These are phyloP conservation scores for Fibroporia radiculosa DNA, from an alignment of 768 basidiomycete genomes.

Conservation along the genomic window DNA sequence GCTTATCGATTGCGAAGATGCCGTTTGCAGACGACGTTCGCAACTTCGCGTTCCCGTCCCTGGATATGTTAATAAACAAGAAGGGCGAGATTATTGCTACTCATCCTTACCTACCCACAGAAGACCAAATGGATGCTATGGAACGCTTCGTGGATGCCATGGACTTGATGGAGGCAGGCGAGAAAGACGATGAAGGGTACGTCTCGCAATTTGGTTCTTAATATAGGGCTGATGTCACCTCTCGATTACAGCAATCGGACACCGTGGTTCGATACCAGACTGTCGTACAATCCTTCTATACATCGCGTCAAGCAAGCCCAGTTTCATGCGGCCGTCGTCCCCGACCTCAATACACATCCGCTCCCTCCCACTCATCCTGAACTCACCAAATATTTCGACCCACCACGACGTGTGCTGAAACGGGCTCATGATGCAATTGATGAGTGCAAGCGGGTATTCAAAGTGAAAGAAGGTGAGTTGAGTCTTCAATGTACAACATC, in stretches of 20 bases:
- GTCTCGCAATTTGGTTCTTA: too few relatives aligned
- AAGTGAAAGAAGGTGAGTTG: conserved; percentile 65
- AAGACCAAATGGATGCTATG: conserved; percentile 76
- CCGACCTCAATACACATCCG: conserved; percentile 66
- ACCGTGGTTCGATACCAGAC: conserved; percentile 71
- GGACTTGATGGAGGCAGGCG: conserved; percentile 76
- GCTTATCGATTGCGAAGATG: conserved; percentile 42
- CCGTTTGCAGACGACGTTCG: conserved; percentile 94
- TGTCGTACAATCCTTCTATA: conserved; percentile 83
- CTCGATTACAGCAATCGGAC: conserved; percentile 36
- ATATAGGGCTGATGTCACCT: too few relatives aligned
- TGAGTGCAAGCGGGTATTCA: conserved; percentile 57
- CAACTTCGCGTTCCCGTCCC: conserved; percentile 78
- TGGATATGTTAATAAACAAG: conserved; percentile 64
- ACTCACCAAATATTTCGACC: conserved; percentile 74
- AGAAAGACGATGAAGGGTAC: conserved; percentile 71
- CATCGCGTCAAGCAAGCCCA: conserved; percentile 92
- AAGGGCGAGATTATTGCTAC: conserved; percentile 65
- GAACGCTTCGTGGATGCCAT: conserved; percentile 80
- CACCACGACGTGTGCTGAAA: conserved; percentile 64
- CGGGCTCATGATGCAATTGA: conserved; percentile 47
- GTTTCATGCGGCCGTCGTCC: conserved; percentile 77
- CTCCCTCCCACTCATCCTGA: conserved; percentile 84
- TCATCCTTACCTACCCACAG: conserved; percentile 80
- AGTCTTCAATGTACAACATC: not conserved